Base-by-base conservation (phyloP, 139 green algal genomes). In the Coelastrella sp. region DNA sequence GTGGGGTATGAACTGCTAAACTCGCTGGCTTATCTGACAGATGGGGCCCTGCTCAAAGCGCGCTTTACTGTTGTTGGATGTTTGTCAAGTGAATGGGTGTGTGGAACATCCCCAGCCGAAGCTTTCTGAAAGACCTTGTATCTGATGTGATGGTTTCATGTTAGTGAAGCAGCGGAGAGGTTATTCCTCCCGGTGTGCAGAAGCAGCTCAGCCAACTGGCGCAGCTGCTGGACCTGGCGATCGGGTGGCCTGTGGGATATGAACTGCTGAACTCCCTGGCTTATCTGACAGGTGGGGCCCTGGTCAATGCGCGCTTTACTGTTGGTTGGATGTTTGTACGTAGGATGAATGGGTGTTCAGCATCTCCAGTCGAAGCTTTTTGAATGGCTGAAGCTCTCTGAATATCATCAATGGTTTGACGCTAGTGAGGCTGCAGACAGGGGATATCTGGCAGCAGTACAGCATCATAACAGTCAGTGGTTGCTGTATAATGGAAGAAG, bases 121-220 rank as follows among this genome's bases (percentile, higher is more conserved):
- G n/a, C n/a, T n/a, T n/a, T n/a, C n/a, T n/a, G n/a, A n/a, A n/a
- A n/a, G n/a, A n/a, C n/a, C n/a, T n/a, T n/a, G n/a, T n/a, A n/a
- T n/a, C n/a, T n/a, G n/a, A n/a, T n/a, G n/a, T n/a, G n/a, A n/a
- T n/a, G n/a, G n/a, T n/a, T n/a, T n/a, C n/a, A n/a, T n/a, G n/a
- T n/a, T n/a, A n/a, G 11, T 64, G 54, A 65, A 4, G 76, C 22
- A 22, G 74, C 14, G 22, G 74, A 60, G 74, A 80, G 22, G 76
- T 83, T 7, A 32, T 83, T n/a, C 80, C 80, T 56, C 58, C 19
- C 5, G 58, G 16, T 5, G 19, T 23, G 20, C 83, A 88, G 83
- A 8, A 23, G 68, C 8, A 80, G 83, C 54, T 88, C 17, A 80
- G 83, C 16, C 66, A 88, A n/a, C 83, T 88, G 5, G 68, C 68